phyloP scores from a whole-genome alignment of 495 filamentous ascomycete genomes.

The Aspergillus saccharolyticus region DNA sequence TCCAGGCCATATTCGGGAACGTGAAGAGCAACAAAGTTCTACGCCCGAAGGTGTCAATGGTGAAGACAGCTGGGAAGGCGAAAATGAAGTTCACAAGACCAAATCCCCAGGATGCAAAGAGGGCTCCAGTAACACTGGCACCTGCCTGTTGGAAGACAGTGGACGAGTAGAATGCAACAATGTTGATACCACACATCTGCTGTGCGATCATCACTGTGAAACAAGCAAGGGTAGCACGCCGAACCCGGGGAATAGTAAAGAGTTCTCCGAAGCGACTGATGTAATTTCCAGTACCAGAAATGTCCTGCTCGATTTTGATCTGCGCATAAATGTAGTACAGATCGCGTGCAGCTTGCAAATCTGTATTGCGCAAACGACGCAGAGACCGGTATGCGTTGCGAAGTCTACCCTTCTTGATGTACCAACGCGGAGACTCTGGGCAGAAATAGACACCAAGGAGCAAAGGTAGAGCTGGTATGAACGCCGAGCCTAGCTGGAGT shows the following conservation, averaged over 20 bases:
- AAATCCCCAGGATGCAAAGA: constrained; percentile 73
- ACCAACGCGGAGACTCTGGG: constrained; percentile 67
- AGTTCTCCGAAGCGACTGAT: constrained; percentile 55
- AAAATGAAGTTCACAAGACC: constrained; percentile 81
- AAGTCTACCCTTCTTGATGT: constrained; percentile 55
- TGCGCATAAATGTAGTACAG: constrained; percentile 63
- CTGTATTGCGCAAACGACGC: constrained; percentile 53
- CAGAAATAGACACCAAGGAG: constrained; percentile 59
- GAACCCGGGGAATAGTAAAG: constrained; percentile 64
- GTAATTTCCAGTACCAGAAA: constrained; percentile 47
- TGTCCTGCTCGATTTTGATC: constrained; percentile 46
- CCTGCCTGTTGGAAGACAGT: constrained; percentile 67
- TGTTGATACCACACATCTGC: constrained; percentile 77
- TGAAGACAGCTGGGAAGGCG: constrained; percentile 75
- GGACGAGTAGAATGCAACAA: constrained; percentile 82
- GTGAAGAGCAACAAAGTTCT: constrained; percentile 74
- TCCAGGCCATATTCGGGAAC: constrained; percentile 81
- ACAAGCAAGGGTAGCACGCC: constrained; percentile 61
- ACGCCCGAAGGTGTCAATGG: constrained; percentile 81
- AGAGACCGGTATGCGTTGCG: constrained; percentile 56
- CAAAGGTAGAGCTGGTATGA: constrained; percentile 67
- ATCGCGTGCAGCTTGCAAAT: constrained; percentile 59
- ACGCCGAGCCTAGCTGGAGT: constrained; percentile 73
- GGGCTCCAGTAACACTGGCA: constrained; percentile 49
- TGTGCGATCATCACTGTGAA: constrained; percentile 68